A percentile compares a stretch with the other conserved stretches of the same genome.
Conservation (phyloP, 2,329 filamentous ascomycete species). For the Fragosphaeria purpurea region DNA sequence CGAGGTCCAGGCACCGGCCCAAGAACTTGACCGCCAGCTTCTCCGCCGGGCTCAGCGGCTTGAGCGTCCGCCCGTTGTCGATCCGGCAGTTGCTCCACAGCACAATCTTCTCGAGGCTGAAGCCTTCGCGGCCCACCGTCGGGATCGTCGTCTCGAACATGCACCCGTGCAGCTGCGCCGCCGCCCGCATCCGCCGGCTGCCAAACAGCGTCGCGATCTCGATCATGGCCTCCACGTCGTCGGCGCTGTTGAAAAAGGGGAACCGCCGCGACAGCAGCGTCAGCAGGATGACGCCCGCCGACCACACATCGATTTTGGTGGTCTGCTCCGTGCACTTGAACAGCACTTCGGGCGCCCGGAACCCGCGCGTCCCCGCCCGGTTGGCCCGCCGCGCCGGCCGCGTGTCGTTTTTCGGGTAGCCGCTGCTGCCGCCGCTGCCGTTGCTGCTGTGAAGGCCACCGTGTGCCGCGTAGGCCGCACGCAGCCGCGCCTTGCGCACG, state of each 20-base stretch:
- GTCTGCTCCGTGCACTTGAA: constrained; percentile 96
- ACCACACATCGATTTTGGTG: constrained; percentile 94
- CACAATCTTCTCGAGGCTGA: constrained; percentile 85
- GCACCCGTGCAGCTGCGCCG: constrained; percentile 76
- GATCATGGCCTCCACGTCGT: constrained; percentile 95
- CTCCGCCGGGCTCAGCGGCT: constrained; percentile 53
- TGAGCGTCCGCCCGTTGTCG: constrained; percentile 30
- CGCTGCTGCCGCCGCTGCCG: constrained; percentile 31
- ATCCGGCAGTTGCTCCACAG: constrained; percentile 81
- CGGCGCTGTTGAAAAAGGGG: constrained; percentile 97
- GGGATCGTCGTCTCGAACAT: constrained; percentile 90
- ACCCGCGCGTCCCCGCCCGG: constrained; percentile 86
- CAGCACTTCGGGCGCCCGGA: constrained; percentile 90
- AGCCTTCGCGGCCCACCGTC: constrained; percentile 76
- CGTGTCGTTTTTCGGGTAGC: constrained; percentile 83
- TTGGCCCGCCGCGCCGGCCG: constrained; percentile 85
- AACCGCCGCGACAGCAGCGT: constrained; percentile 88
- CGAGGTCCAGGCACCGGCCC: constrained; percentile 62
- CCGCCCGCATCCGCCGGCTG: constrained; percentile 68
- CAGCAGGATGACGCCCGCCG: constrained; percentile 90
- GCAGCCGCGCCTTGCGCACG: constrained; percentile 50
- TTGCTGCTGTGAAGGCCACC: constrained; percentile 18
- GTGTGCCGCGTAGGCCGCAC: constrained; percentile 46
- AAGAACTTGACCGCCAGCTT: constrained; percentile 64
- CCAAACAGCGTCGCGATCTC: constrained; percentile 97